phyloP scores from a whole-genome alignment of 2,329 filamentous ascomycete species.

The Cytospora piceicola region DNA sequence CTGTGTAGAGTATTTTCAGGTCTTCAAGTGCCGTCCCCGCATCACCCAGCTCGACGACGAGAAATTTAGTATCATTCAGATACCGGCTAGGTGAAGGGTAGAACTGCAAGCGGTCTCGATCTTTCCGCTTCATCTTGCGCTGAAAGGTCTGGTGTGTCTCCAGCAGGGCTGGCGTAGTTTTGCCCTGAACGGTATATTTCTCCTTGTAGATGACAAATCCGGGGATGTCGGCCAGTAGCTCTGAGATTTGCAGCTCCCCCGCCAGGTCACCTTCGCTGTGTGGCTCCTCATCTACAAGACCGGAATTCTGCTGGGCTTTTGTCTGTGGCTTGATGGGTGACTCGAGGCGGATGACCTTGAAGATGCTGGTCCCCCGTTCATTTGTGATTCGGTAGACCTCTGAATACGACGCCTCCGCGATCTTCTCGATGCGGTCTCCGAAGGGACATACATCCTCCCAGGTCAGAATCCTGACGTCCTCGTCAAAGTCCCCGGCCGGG shows the following conservation, averaged over 20 bases:
- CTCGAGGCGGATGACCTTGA: constrained; percentile 65
- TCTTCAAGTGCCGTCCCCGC: constrained; percentile 65
- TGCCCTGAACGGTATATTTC: constrained; percentile 62
- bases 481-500: not conserved
- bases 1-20: constrained; percentile 51
- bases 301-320: constrained; percentile 56
- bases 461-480: constrained; percentile 43
- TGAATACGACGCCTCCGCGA: constrained; percentile 68
- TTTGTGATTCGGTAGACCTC: constrained; percentile 68
- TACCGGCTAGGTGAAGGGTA: constrained; percentile 66
- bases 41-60: constrained; percentile 67
- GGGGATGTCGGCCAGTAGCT: constrained; percentile 65
- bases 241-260: constrained; percentile 65
- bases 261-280: constrained; percentile 58
- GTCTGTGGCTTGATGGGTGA: constrained; percentile 63
- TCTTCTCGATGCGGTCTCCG: constrained; percentile 61
- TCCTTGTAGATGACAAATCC: constrained; percentile 71
- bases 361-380: constrained; percentile 63
- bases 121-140: constrained; percentile 55
- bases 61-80: constrained; percentile 59
- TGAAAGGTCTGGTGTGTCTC: constrained; percentile 65
- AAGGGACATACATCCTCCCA: constrained; percentile 63
- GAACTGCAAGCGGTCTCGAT: constrained; percentile 61
- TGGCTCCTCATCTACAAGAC: constrained; percentile 62
- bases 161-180: constrained; percentile 55